These are phyloP conservation scores for Collybia nuda DNA, from an alignment of 768 basidiomycete species.

Conservation along the genomic window DNA sequence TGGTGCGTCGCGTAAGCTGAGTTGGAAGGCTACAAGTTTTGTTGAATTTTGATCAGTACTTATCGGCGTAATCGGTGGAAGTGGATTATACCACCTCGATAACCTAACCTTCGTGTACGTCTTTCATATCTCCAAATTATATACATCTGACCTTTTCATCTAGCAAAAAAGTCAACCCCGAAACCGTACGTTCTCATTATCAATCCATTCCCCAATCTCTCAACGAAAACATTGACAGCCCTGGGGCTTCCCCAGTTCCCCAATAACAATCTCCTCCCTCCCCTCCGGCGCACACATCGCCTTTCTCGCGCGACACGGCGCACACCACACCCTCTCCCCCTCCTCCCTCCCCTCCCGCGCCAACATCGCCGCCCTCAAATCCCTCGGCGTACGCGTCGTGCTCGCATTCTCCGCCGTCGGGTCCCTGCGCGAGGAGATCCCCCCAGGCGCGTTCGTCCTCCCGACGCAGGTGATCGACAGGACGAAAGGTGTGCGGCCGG, in stretches of 20 bases:
- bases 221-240: slow-evolving; percentile 49
- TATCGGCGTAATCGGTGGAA: slow-evolving; percentile 89
- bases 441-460: slow-evolving; percentile 85
- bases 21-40: too few species aligned
- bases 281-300: slow-evolving; percentile 81
- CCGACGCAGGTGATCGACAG: slow-evolving; percentile 95
- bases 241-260: slow-evolving; percentile 90
- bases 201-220: background rate
- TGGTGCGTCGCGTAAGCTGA: too few species aligned
- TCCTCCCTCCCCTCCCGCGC: slow-evolving; percentile 83
- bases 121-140: too few species aligned
- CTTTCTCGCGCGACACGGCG: slow-evolving; percentile 90
- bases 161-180: slow-evolving; percentile 75
- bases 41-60: slow-evolving; percentile 50
- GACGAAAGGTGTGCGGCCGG: slow-evolving; percentile 89
- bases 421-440: slow-evolving; percentile 89
- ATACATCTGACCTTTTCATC: too few species aligned
- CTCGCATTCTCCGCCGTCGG: slow-evolving; percentile 96
- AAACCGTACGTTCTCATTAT: slow-evolving; percentile 61
- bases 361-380: slow-evolving; percentile 95
- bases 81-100: slow-evolving; percentile 90
- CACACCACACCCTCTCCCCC: slow-evolving; percentile 76
- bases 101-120: slow-evolving; percentile 86
- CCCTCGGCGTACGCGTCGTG: slow-evolving; percentile 84
- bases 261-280: slow-evolving; percentile 88